These are phyloP conservation scores for Metschnikowia vanudenii DNA, from an alignment of 805 yeast species.

Conservation along the genomic window DNA sequence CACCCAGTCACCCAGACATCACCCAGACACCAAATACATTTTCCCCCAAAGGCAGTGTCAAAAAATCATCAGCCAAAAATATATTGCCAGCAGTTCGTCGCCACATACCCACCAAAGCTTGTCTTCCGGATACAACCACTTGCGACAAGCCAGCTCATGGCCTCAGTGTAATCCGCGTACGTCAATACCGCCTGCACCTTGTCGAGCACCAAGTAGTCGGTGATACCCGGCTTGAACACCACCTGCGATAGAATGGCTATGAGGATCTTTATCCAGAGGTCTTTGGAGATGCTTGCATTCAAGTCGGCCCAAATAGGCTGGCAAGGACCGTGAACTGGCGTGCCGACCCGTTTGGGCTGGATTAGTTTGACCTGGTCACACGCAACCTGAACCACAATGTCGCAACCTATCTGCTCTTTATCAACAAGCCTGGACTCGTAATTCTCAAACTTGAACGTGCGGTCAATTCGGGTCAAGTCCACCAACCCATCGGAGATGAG, in stretches of 20 bases:
- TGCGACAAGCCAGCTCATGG: constrained; percentile 40
- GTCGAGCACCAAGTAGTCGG: constrained; percentile 21
- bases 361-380: constrained; percentile 4
- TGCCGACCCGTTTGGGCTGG: constrained; percentile 29
- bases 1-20: no score
- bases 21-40: no score
- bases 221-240: constrained; percentile 39
- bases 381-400: constrained; percentile 44
- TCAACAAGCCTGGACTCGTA: constrained; percentile 79
- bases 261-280: constrained; percentile 60
- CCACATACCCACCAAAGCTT: constrained; percentile 42
- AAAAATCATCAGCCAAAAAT: constrained; percentile 29
- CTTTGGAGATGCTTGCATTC: constrained; percentile 54
- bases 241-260: constrained; percentile 41
- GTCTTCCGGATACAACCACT: constrained; percentile 38
- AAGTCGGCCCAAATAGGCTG: constrained; percentile 72
- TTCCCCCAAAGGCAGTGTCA: no score
- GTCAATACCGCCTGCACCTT: constrained; percentile 33
- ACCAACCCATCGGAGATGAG: constrained; percentile 38
- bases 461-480: constrained; percentile 44
- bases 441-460: constrained; percentile 50
- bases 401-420: constrained; percentile 64
- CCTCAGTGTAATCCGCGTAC: constrained; percentile 27
- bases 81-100: constrained; percentile 46
- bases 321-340: constrained; percentile 62